These are phyloP conservation scores for Ophiostoma himal-ulmi DNA, from an alignment of 2,329 filamentous ascomycete genomes.

Conservation along the genomic window DNA sequence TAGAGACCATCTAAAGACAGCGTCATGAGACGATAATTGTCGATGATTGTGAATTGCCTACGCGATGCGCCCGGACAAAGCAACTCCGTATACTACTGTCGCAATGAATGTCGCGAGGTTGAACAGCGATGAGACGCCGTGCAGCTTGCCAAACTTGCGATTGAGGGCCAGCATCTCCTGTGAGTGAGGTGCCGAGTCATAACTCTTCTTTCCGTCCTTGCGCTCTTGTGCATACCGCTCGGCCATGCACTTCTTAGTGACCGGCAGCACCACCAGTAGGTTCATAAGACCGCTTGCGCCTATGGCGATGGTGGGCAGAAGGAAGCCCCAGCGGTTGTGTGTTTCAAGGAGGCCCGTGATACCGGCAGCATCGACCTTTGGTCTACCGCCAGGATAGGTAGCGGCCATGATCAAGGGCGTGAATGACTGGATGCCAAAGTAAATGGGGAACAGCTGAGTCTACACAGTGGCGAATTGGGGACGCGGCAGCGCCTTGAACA, in stretches of 20 bases:
- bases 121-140: constrained; percentile 73
- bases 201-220: constrained; percentile 81
- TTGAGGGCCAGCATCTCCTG: constrained; percentile 77
- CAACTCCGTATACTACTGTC: constrained; percentile 70
- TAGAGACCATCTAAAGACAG: background rate
- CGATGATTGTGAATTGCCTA: constrained; percentile 24
- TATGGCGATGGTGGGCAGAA: constrained; percentile 64
- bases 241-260: constrained; percentile 67
- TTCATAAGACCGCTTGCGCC: constrained; percentile 68
- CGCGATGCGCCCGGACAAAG: constrained; percentile 58
- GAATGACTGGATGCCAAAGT: constrained; percentile 77
- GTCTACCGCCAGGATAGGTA: constrained; percentile 64
- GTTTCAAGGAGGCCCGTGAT: constrained; percentile 53
- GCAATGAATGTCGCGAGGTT: constrained; percentile 68
- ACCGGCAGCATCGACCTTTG: constrained; percentile 36
- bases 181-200: constrained; percentile 72
- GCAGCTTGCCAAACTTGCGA: constrained; percentile 69
- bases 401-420: constrained; percentile 67
- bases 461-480: constrained; percentile 79
- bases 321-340: constrained; percentile 56
- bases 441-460: constrained; percentile 74
- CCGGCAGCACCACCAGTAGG: constrained; percentile 63
- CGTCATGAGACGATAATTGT: background rate
- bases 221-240: constrained; percentile 78
- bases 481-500: constrained; percentile 70